phyloP scores from a whole-genome alignment of 495 filamentous ascomycete genomes.

The Pyrenula massariospora region DNA sequence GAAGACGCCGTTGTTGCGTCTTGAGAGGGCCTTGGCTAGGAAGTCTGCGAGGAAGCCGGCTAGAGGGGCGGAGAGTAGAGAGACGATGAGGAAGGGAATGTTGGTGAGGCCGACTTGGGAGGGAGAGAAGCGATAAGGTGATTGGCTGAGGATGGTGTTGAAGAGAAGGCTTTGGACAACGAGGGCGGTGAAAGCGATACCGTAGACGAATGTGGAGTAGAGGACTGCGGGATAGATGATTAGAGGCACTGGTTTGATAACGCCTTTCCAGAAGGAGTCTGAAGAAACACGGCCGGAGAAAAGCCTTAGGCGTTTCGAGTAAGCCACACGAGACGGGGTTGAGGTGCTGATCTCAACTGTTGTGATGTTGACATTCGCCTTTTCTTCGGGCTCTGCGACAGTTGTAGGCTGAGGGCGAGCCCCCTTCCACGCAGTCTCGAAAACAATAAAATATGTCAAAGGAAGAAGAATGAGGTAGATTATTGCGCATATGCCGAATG shows the following conservation, averaged over 20 bases:
- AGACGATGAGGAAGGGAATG: slow-evolving; percentile 27
- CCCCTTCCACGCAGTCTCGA: background rate
- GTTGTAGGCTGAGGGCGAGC: background rate
- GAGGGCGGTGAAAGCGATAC: slow-evolving; percentile 34
- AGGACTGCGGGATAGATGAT: slow-evolving; percentile 27
- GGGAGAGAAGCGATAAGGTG: slow-evolving; percentile 33
- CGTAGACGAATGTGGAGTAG: slow-evolving; percentile 29
- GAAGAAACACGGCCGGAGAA: background rate
- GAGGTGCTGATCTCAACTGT: background rate
- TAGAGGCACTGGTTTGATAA: slow-evolving; percentile 29
- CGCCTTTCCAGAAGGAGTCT: slow-evolving; percentile 24
- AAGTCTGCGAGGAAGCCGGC: slow-evolving; percentile 31
- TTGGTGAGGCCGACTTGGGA: slow-evolving; percentile 29
- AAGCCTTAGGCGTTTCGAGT: background rate
- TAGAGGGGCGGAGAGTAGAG: slow-evolving; percentile 21
- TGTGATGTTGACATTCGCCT: background rate
- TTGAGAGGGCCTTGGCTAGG: slow-evolving; percentile 14
- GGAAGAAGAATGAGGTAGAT: background rate
- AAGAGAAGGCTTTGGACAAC: slow-evolving; percentile 29
- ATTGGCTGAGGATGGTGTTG: slow-evolving; percentile 33
- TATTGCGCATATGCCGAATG: background rate
- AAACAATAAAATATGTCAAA: background rate
- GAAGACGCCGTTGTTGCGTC: slow-evolving; percentile 13
- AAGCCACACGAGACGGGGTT: background rate
- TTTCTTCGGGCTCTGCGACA: background rate